These are phyloP conservation scores for Trypanosoma cruzi DNA, from an alignment of 208 protist species.

Conservation along the genomic window DNA sequence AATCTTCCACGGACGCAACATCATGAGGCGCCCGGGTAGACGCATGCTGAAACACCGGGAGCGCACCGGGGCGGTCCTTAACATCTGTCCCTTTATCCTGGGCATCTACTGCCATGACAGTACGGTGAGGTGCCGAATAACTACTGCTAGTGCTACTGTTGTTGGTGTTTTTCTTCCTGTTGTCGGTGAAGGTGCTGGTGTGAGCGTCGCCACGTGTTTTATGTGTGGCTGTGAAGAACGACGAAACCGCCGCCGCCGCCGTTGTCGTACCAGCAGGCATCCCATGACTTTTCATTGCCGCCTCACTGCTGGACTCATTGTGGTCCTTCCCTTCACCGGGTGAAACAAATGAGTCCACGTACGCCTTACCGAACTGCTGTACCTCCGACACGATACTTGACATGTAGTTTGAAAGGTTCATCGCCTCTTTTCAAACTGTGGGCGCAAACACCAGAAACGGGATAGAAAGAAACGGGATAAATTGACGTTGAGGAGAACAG, in stretches of 20 bases:
- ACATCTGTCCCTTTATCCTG: background rate
- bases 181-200: background rate
- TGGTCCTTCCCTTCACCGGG: background rate
- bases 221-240: too few species aligned
- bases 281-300: background rate
- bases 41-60: background rate
- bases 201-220: background rate
- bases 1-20: background rate
- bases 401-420: constrained; percentile 31
- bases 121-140: background rate
- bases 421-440: background rate
- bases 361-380: constrained; percentile 20
- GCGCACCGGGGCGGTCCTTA: too few species aligned
- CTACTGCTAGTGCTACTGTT: background rate
- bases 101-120: background rate
- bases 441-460: background rate
- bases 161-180: background rate
- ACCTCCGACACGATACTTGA: constrained; percentile 28
- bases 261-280: background rate
- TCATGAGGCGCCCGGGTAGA: too few species aligned
- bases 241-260: background rate
- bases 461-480: constrained; percentile 12
- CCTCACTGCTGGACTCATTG: background rate
- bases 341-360: constrained; percentile 27
- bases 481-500: too few species aligned